These are phyloP conservation scores for Cephaloascus fragrans DNA, from an alignment of 805 yeast species.

Conservation along the genomic window DNA sequence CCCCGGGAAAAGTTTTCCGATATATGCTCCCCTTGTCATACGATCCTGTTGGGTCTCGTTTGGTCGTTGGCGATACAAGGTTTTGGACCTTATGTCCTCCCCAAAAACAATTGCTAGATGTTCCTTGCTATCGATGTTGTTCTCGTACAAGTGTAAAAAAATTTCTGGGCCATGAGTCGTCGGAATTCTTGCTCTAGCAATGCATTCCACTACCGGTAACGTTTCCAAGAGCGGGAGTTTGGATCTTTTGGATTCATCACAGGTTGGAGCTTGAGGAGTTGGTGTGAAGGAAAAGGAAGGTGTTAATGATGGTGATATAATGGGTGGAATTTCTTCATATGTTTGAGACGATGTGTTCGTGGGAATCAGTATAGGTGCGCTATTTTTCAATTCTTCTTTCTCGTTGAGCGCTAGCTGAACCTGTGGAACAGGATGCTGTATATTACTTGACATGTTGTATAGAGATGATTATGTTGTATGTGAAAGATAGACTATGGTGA, in stretches of 20 bases:
- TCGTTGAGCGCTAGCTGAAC: too few relatives aligned
- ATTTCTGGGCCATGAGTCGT: constrained; percentile 94
- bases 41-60: constrained; percentile 84
- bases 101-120: constrained; percentile 97
- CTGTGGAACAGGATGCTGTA: too few relatives aligned
- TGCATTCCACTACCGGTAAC: constrained; percentile 74
- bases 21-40: constrained; percentile 98
- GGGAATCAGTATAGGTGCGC: too few relatives aligned
- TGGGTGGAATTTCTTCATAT: constrained; percentile 23
- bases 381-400: too few relatives aligned
- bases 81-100: constrained; percentile 72
- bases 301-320: constrained; percentile 29
- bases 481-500: too few relatives aligned
- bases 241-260: constrained; percentile 11
- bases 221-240: constrained; percentile 34
- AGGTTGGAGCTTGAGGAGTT: constrained; percentile 8
- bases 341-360: neutral
- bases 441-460: too few relatives aligned
- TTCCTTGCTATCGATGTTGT: constrained; percentile 82
- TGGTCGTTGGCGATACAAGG: constrained; percentile 50
- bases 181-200: constrained; percentile 93
- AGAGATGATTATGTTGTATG: too few relatives aligned
- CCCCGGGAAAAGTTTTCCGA: constrained; percentile 86
- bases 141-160: constrained; percentile 80
- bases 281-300: constrained; percentile 14